These are phyloP conservation scores for Gracilaria gracilis DNA, from an alignment of 23 red algal species.

Conservation along the genomic window DNA sequence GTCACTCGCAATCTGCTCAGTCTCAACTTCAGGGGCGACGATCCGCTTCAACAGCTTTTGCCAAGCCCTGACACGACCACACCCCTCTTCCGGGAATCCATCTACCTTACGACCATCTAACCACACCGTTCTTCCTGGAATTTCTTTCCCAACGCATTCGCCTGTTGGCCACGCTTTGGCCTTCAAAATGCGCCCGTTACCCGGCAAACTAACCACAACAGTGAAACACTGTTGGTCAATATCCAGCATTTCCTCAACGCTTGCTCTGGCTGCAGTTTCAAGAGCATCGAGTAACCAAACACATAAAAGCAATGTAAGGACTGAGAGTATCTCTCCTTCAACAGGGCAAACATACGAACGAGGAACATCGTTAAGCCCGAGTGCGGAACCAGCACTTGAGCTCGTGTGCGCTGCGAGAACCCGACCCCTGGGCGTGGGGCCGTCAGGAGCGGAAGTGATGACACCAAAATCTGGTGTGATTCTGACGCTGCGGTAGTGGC, in stretches of 20 bases:
- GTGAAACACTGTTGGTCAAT: conserved; percentile 80
- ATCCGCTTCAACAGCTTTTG: conserved; percentile 47
- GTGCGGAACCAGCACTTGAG: conserved; percentile 33
- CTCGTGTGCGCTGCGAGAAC: conserved; percentile 38
- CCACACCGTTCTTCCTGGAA: conserved; percentile 61
- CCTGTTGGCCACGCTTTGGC: conserved; percentile 76
- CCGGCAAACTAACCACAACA: conserved; percentile 60
- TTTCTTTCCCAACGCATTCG: conserved; percentile 41
- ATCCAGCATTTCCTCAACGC: conserved; percentile 61
- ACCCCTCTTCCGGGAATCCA: conserved; percentile 44
- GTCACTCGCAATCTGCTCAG: not conserved
- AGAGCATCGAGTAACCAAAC: conserved; percentile 74
- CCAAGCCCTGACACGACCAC: conserved; percentile 63
- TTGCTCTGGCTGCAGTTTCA: conserved; percentile 64
- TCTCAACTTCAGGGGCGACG: not conserved
- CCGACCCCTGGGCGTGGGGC: conserved; percentile 44
- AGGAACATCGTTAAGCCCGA: conserved; percentile 74
- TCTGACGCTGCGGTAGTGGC: conserved; percentile 52
- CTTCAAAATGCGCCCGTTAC: conserved; percentile 56
- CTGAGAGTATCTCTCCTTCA: conserved; percentile 64
- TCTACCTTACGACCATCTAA: conserved; percentile 65
- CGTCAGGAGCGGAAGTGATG: conserved; percentile 71
- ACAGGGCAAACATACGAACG: conserved; percentile 72
- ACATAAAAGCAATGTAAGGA: conserved; percentile 67
- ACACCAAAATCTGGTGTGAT: conserved; percentile 77